A percentile compares a stretch with the other conserved stretches of the same genome.
Conservation (phyloP, 2,329 filamentous ascomycete genomes). For the Ceratocystiopsis brevicomis region DNA sequence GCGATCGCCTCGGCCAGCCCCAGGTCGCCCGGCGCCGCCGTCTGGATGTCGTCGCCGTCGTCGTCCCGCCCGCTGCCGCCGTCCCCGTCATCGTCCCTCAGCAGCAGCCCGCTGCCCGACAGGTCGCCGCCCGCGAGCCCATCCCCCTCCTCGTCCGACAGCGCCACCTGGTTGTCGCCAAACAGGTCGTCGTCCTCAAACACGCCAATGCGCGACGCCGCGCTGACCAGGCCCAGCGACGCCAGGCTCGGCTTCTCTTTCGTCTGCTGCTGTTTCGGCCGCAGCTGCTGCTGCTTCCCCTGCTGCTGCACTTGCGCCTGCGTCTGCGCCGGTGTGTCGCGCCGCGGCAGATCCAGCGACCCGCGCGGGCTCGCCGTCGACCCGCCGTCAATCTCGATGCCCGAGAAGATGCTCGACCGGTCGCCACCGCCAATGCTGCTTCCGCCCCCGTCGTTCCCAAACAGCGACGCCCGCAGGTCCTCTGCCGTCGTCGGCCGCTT, state of each 20-base stretch:
- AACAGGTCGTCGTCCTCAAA: slow-evolving; percentile 91
- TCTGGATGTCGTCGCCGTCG: slow-evolving; percentile 68
- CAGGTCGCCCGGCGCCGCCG: slow-evolving; percentile 85
- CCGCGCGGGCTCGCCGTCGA: slow-evolving; percentile 7
- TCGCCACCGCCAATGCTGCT: slow-evolving; percentile 19
- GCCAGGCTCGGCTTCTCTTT: slow-evolving; percentile 60
- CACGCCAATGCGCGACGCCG: slow-evolving; percentile 72
- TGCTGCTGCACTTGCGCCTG: neutral
- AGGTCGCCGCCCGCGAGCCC: slow-evolving; percentile 45
- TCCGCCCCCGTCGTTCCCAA: slow-evolving; percentile 34
- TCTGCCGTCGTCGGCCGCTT: slow-evolving; percentile 45
- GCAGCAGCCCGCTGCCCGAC: slow-evolving; percentile 3
- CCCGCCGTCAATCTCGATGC: neutral
- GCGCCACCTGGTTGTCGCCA: slow-evolving; percentile 57
- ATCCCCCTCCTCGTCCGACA: slow-evolving; percentile 53
- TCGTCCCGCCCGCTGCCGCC: slow-evolving; percentile 25
- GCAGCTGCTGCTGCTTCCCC: slow-evolving; percentile 28
- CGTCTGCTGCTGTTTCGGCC: neutral
- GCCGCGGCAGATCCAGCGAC: slow-evolving; percentile 16
- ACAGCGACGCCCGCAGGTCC: slow-evolving; percentile 47
- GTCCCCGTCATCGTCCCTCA: neutral
- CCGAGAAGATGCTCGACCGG: slow-evolving; percentile 22
- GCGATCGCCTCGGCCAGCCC: slow-evolving; percentile 86
- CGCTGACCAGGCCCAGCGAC: slow-evolving; percentile 76
- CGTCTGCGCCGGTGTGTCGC: too few species aligned